These are phyloP conservation scores for Neoconidiobolus thromboides DNA, from an alignment of 371 early-diverging fungal species.

Conservation along the genomic window DNA sequence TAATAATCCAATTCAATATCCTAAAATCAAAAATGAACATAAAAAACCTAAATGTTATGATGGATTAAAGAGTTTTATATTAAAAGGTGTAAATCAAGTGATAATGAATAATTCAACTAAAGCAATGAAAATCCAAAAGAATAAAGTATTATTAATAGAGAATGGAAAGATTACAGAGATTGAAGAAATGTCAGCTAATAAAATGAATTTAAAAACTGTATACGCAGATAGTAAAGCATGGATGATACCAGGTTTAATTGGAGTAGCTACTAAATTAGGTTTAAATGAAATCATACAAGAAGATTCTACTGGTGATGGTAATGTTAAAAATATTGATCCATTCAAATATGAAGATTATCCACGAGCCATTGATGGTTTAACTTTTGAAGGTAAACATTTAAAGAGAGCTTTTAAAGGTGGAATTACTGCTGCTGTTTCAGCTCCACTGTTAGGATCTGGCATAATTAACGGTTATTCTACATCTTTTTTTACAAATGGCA, in stretches of 20 bases:
- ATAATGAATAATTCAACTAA: too few species aligned
- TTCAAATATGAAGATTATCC: conserved; percentile 10
- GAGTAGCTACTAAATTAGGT: conserved; percentile 29
- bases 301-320: conserved; percentile 27
- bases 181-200: conserved; percentile 14
- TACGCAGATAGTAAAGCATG: conserved; percentile 13
- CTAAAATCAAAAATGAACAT: background rate
- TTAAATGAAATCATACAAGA: conserved; percentile 35
- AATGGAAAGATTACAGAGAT: conserved; percentile 26
- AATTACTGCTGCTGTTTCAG: conserved; percentile 27
- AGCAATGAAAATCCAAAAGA: too few species aligned
- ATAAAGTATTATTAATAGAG: conserved; percentile 10
- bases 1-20: conserved; percentile 14
- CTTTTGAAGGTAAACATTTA: conserved; percentile 31
- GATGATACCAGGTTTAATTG: conserved; percentile 18
- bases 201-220: conserved; percentile 9
- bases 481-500: conserved; percentile 18
- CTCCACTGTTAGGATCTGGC: conserved; percentile 18
- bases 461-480: conserved; percentile 27
- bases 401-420: conserved; percentile 42
- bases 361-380: conserved; percentile 32
- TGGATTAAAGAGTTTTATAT: too few species aligned
- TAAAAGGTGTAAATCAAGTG: too few species aligned
- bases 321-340: conserved; percentile 11
- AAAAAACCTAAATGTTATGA: too few species aligned